Evolutionary conservation across 805 yeast genomes (phyloP), one percentile per base, ranked within the genome.

Genomic region (Hanseniaspora thailandica): DNA sequence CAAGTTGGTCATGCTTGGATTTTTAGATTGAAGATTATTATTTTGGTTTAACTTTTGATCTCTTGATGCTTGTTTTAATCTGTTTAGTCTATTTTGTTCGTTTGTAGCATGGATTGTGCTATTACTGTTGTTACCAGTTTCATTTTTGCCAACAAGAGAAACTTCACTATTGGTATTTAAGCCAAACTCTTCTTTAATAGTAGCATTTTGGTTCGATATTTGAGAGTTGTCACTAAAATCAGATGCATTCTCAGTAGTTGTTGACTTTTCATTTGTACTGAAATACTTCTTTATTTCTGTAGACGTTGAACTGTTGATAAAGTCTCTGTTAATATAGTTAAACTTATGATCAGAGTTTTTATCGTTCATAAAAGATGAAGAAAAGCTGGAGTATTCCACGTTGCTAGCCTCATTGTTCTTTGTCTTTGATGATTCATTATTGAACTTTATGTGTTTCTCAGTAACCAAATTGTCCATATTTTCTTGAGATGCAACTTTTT

Each of bases 271-370:
- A 40, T 28, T 28, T 13, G 30, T 33, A 25, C 47, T 43, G 19
- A 50, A 50, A 28, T 50, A 50, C 13, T 50, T 31, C 15, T 26
- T 50, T 5, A 50, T 50, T 9, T 50, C 49, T 2, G 38, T 36
- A n/a, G 55, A 51, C 2, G 38, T 51, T 10, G 54, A 34, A 22
- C 56, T 54, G 31, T 54, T 48, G 20, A 54, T 44, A 31, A 58
- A 55, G 33, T 58, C 61, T 35, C 44, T 56, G 40, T 58, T 58
- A 22, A 58, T 58, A 33, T 57, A 57, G 15, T 57, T 56, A 35
- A 58, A 58, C 22, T 58, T 56, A 26, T 56, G 57, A 8, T 38
- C 47, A 9, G 47, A 3, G 19, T 36, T 33, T 34, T 34, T 35
- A 19, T 47, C 55, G 22, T 52, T 31, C 55, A 52, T 52, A 20